Conservation (phyloP, 1,139 yeast genomes). For the Nakaseomyces nivariensis region DNA sequence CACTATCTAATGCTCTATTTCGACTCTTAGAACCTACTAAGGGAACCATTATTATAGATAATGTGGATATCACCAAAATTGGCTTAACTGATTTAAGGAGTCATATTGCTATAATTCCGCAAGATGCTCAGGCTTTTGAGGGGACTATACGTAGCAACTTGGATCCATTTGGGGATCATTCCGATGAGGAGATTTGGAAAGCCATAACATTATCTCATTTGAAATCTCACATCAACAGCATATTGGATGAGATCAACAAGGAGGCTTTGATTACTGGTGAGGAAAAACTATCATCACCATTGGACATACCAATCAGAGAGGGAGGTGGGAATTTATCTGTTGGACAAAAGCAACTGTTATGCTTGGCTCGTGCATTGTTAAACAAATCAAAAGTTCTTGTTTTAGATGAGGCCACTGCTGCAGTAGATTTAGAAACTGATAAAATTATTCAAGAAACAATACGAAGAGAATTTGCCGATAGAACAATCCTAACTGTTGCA, state of each 20-base stretch:
- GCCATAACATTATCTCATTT: constrained; percentile 46
- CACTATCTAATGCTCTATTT: constrained; percentile 62
- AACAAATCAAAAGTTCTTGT: constrained; percentile 53
- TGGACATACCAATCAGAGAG: constrained; percentile 44
- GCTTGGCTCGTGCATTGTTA: constrained; percentile 64
- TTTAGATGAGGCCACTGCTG: constrained; percentile 79
- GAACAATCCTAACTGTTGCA: constrained; percentile 72
- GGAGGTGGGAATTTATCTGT: constrained; percentile 67
- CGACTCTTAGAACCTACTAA: constrained; percentile 56
- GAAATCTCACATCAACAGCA: constrained; percentile 36
- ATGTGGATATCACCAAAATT: constrained; percentile 37
- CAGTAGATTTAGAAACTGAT: constrained; percentile 76
- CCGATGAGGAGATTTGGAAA: constrained; percentile 47
- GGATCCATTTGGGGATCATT: constrained; percentile 46
- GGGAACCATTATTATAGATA: constrained; percentile 47
- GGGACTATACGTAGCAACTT: constrained; percentile 53
- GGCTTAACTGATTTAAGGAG: constrained; percentile 44
- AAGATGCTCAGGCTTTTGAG: constrained; percentile 57
- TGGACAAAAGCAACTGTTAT: constrained; percentile 70
- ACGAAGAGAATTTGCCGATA: constrained; percentile 47
- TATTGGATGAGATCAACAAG: constrained; percentile 28
- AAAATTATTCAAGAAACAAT: constrained; percentile 66
- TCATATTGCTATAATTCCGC: constrained; percentile 55
- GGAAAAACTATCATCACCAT: constrained; percentile 21
- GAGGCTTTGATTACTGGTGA: constrained; percentile 16